Base-by-base conservation (phyloP, 192 early-diverging fungal genomes). In the Coemansia asiatica region DNA sequence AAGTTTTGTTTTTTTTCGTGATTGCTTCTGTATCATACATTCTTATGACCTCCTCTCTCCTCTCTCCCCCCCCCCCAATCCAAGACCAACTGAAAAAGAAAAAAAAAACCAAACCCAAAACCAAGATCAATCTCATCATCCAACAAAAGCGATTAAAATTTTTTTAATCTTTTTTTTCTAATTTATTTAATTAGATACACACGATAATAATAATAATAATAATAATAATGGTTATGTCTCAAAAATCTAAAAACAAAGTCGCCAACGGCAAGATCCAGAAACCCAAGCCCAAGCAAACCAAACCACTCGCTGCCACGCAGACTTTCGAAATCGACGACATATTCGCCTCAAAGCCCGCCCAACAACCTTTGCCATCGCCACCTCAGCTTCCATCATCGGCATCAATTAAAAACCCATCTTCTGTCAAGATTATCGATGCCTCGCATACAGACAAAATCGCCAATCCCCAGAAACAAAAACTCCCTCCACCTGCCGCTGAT, bases 321-420 rank as follows among this genome's bases (percentile, higher is more conserved):
- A 55, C 28, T 18, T 63, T 61, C 21, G 76, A 79, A 46, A 79
- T 79, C 48, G 76, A 79, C 56, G 76, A 79, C 29, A 79, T 79
- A 5, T 79, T 79, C 50, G 56, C 73, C 9, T 2, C 56, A 7
- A 53, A 71, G 38, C 49, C 49, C 16, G 13, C 18, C 2, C 27
- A 22, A 27, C 55, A 31, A 57, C 55, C 29, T 10, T 10, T 28
- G 55, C 44, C 18, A 50, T 23, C 16, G n/a, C 25, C 35, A 31
- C 70, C 2, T 6, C 58, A 3, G 29, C 16, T 18, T 7, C 61
- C 35, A n/a, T n/a, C n/a, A n/a, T n/a, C n/a, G n/a, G n/a, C n/a
- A n/a, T n/a, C n/a, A n/a, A n/a, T n/a, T n/a, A n/a, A 4, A 23
- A 15, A 28, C 19, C 55, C 54, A 22, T 56, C 55, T 19, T 27